phyloP scores from a whole-genome alignment of 441 rosid genomes.

The Erodium chrysanthum region DNA sequence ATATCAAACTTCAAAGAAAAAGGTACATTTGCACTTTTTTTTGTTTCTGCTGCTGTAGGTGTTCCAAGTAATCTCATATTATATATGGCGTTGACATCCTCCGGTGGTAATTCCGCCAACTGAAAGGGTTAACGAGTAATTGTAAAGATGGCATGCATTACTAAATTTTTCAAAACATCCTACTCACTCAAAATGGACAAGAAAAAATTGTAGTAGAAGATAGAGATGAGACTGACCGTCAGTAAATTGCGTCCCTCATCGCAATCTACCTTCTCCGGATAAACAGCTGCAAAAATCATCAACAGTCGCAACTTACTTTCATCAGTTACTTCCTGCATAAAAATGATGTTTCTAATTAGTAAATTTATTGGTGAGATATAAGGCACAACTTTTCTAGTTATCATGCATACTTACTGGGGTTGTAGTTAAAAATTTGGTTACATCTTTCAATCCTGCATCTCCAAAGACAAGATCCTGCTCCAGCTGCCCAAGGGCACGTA shows the following conservation, averaged over 20 bases:
- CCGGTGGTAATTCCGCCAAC: constrained; percentile 70
- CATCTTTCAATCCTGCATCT: constrained; percentile 88
- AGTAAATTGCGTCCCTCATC: constrained; percentile 70
- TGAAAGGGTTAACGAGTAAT: constrained; percentile 22
- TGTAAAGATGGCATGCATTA: not conserved
- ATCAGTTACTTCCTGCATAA: constrained; percentile 56
- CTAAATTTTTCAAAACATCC: not conserved
- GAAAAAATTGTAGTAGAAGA: not conserved
- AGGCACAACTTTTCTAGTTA: not conserved
- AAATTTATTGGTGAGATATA: not conserved
- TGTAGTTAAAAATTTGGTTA: constrained; percentile 58
- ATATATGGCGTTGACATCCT: constrained; percentile 75
- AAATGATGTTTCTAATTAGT: not conserved
- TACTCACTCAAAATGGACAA: not conserved
- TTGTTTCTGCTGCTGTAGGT: constrained; percentile 38
- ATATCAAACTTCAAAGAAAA: constrained; percentile 81
- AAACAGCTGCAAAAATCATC: constrained; percentile 80
- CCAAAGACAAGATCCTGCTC: constrained; percentile 98
- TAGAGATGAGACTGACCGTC: constrained; percentile 49
- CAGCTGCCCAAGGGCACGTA: constrained; percentile 83
- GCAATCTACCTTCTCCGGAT: constrained; percentile 90
- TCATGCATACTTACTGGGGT: constrained; percentile 53
- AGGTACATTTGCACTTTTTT: constrained; percentile 38
- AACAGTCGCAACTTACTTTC: constrained; percentile 88
- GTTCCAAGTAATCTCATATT: constrained; percentile 87